phyloP scores from a whole-genome alignment of 805 yeast genomes.

The Ogataea trehalophila region DNA sequence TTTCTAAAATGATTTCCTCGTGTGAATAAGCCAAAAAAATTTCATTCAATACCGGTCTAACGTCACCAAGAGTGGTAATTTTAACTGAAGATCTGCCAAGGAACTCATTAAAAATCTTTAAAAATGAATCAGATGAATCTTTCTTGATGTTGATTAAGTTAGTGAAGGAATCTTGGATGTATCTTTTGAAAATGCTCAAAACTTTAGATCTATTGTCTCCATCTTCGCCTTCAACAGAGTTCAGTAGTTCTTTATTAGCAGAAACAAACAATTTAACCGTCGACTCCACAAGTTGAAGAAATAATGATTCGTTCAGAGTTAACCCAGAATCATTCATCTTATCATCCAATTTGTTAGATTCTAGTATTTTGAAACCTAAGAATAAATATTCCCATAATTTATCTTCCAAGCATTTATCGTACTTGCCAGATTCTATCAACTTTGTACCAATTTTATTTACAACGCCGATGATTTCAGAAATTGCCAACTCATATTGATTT shows the following conservation, averaged over 20 bases:
- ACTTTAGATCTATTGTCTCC: slow-evolving; percentile 4
- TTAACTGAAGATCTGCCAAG: slow-evolving; percentile 44
- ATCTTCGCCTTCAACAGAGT: neutral
- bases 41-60: slow-evolving; percentile 55
- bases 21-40: slow-evolving; percentile 59
- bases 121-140: slow-evolving; percentile 37
- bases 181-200: slow-evolving; percentile 33
- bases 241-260: slow-evolving; percentile 17
- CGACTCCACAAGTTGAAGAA: slow-evolving; percentile 37
- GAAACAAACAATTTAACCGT: slow-evolving; percentile 32
- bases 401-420: slow-evolving; percentile 17
- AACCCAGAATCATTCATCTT: slow-evolving; percentile 13
- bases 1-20: slow-evolving; percentile 51
- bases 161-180: slow-evolving; percentile 39
- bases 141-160: slow-evolving; percentile 31
- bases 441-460: slow-evolving; percentile 14
- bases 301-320: slow-evolving; percentile 31
- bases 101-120: slow-evolving; percentile 50
- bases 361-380: slow-evolving; percentile 32
- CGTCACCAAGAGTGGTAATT: slow-evolving; percentile 52
- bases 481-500: slow-evolving; percentile 28
- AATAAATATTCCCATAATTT: slow-evolving; percentile 33
- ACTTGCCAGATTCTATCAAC: slow-evolving; percentile 15
- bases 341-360: slow-evolving; percentile 15
- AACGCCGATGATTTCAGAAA: slow-evolving; percentile 21